Base-by-base conservation (phyloP, 2,329 filamentous ascomycete genomes). In the Blumeriella jaapii region DNA sequence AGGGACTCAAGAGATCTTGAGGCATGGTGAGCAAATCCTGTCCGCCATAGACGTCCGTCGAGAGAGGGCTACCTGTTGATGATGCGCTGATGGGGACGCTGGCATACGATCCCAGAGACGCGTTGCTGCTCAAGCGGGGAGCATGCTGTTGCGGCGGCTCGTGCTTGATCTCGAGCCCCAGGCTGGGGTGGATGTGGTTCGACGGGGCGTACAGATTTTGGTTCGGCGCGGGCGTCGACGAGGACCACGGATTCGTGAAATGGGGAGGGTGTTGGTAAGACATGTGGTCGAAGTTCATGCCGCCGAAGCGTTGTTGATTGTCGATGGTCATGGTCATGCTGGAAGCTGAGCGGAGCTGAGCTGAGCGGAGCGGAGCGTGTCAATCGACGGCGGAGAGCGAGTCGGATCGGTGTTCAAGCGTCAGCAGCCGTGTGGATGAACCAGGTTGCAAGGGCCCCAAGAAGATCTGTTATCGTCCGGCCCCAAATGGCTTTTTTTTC, bases 311-410 rank as follows among this genome's bases (percentile, higher is more conserved):
- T 64, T 89, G 85, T 61, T 86, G 82, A 55, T 77, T 76, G 65
- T 94, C 85, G 67, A 94, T 75, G 61, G 87, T 83, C 85, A 94
- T 93, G 65, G 85, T 91, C 86, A 94, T 94, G 43, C 47, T 52
- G 41, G 34, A 43, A n/a, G n/a, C n/a, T n/a, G n/a, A n/a, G n/a
- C n/a, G n/a, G n/a, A n/a, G n/a, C n/a, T n/a, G n/a, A n/a, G n/a
- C n/a, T n/a, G n/a, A n/a, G n/a, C n/a, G 20, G 29, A 6, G 22
- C 24, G 13, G 31, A 27, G 15, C 24, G 15, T 23, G 31, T 34
- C 22, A 26, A 25, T 33, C 22, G 22, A n/a, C n/a, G n/a, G n/a
- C n/a, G n/a, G n/a, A n/a, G n/a, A n/a, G n/a, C n/a, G n/a, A n/a
- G n/a, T n/a, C n/a, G n/a, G n/a, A n/a, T n/a, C n/a, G n/a, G n/a